Base-by-base conservation (phyloP, 2,329 filamentous ascomycete genomes). In the Colletotrichum scovillei region DNA sequence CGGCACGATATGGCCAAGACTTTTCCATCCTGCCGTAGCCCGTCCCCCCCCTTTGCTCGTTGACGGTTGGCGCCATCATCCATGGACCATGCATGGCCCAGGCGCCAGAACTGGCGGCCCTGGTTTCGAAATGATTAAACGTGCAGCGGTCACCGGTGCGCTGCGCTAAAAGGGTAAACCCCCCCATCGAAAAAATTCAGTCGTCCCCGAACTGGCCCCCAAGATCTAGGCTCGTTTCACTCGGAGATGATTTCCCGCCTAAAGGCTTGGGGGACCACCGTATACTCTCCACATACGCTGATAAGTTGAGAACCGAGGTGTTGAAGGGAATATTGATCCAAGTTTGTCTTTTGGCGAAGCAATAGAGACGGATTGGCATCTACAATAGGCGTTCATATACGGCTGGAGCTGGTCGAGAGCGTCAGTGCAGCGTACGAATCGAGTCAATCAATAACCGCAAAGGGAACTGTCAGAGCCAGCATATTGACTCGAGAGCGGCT, bases 41-140 rank as follows among this genome's bases (percentile, higher is more conserved):
- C 38, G n/a, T 30, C 14, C 19, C 22, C 26, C 26, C 24, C 16
- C n/a, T 26, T 24, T 16, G 55, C 52, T 30, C 53, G 57, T 63
- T 52, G 60, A 42, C 46, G 46, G 57, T 57, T 63, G 60, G 60
- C 46, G 46, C 57, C 69, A 57, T 64, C 52, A 69, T 63, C 66
- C 66, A 63, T 72, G 69, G 52, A 58, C 38, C 38, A 19, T 42
- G 16, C 38, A 42, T 19, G 19, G 42, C 7, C 26, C 12, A 42
- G 66, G 53, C 57, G 28, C 62, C 19, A 12, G 52, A 30, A 19
- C 16, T 30, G 49, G 3, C 35, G 19, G 32, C 38, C 53, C 30
- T 14, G n/a, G 69, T 72, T 72, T 72, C 69, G 69, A 64, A 42
- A 42, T 72, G 69, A 72, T 72, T 72, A 59, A 69, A 24, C 19